Conservation (phyloP, 1,284 basidiomycete species). For the Volvariella volvacea region DNA sequence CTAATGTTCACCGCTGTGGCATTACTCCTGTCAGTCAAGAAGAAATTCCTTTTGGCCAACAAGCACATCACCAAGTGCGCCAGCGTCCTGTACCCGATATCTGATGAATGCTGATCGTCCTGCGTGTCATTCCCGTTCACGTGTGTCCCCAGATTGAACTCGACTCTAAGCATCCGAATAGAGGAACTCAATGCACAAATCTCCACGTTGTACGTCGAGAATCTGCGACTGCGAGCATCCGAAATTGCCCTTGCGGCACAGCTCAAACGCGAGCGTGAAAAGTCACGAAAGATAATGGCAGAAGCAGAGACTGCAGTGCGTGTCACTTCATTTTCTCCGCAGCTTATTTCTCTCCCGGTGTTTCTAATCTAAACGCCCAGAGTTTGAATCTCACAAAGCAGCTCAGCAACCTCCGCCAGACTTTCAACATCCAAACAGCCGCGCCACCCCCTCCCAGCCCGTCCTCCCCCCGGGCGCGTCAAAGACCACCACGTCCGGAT, state of each 20-base stretch:
- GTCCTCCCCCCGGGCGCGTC: slow-evolving; percentile 38
- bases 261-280: slow-evolving; percentile 72
- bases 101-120: too few relatives aligned
- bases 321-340: slow-evolving; percentile 11
- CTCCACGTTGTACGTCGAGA: slow-evolving; percentile 72
- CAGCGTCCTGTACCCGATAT: not conserved
- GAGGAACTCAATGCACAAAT: slow-evolving; percentile 79
- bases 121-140: too few relatives aligned
- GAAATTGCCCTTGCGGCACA: slow-evolving; percentile 70
- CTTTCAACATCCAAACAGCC: slow-evolving; percentile 39
- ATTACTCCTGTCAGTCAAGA: slow-evolving; percentile 61
- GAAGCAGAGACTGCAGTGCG: slow-evolving; percentile 72
- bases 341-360: slow-evolving; percentile 7
- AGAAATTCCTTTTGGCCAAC: slow-evolving; percentile 82
- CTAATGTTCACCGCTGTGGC: slow-evolving; percentile 18
- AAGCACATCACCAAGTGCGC: slow-evolving; percentile 81
- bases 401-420: slow-evolving; percentile 55
- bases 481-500: slow-evolving; percentile 31
- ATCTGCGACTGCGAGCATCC: slow-evolving; percentile 70
- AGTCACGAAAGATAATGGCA: slow-evolving; percentile 59
- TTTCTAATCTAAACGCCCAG: slow-evolving; percentile 23
- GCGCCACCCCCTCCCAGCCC: slow-evolving; percentile 36
- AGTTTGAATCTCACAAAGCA: slow-evolving; percentile 60
- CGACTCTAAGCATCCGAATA: slow-evolving; percentile 72
- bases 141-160: slow-evolving; percentile 55